Percentiles rank a stretch among this genome's conserved stretches.
phyloP scores from a whole-genome alignment of 805 yeast genomes.

The Cyberlindnera galapagoensis region DNA sequence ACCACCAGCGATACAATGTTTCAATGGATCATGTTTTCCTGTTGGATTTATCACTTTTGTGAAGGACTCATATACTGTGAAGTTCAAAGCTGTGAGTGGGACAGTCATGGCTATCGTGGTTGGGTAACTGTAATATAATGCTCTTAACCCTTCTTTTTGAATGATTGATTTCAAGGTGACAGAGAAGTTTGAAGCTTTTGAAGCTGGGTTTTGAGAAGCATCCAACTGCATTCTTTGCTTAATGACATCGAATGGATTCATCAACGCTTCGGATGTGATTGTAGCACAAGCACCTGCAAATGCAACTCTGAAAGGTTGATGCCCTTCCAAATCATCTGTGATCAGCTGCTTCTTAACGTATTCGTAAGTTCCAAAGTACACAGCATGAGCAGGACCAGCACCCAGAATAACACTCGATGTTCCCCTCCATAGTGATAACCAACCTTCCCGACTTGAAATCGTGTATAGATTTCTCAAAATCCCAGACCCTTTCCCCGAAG shows the following conservation, averaged over 20 bases:
- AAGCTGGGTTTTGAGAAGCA: neutral
- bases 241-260: slow-evolving; percentile 96
- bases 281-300: slow-evolving; percentile 93
- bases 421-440: slow-evolving; percentile 87
- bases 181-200: slow-evolving; percentile 8
- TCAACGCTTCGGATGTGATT: slow-evolving; percentile 81
- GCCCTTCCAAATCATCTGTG: slow-evolving; percentile 28
- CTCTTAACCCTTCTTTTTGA: slow-evolving; percentile 56
- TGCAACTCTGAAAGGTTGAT: slow-evolving; percentile 79
- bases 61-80: slow-evolving; percentile 82
- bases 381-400: slow-evolving; percentile 98
- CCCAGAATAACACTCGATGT: slow-evolving; percentile 87
- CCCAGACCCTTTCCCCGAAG: slow-evolving; percentile 4
- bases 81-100: slow-evolving; percentile 92
- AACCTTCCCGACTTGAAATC: slow-evolving; percentile 81
- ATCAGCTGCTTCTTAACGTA: slow-evolving; percentile 39
- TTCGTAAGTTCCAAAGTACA: slow-evolving; percentile 92
- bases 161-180: slow-evolving; percentile 12
- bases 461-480: slow-evolving; percentile 55
- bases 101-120: slow-evolving; percentile 90
- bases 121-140: slow-evolving; percentile 89
- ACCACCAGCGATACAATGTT: slow-evolving; percentile 90
- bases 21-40: slow-evolving; percentile 77
- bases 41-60: slow-evolving; percentile 72
- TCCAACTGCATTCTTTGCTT: slow-evolving; percentile 87